Conservation (phyloP, 176 grass and related monocot species). For the Canna indica region DNA sequence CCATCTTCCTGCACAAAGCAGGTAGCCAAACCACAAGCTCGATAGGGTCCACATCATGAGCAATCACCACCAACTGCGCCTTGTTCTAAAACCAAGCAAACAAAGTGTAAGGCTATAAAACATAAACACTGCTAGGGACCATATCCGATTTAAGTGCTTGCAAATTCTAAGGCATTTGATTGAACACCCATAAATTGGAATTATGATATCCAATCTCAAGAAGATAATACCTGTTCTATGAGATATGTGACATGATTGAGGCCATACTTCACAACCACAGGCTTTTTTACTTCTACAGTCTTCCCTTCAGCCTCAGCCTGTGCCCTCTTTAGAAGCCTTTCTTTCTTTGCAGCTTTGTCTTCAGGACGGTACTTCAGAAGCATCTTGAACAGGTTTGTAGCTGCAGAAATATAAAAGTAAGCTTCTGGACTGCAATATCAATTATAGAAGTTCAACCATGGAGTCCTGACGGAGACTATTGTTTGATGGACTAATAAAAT, state of each 20-base stretch:
- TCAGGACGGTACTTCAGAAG: not conserved
- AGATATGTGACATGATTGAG: not conserved
- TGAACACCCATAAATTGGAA: not conserved
- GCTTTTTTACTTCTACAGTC: not conserved
- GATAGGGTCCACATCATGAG: not conserved
- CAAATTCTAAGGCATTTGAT: not conserved
- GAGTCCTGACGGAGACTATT: not conserved
- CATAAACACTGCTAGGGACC: no score
- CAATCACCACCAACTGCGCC: not conserved
- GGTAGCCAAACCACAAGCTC: not conserved
- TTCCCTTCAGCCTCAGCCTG: not conserved
- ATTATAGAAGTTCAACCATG: not conserved
- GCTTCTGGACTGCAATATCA: not conserved
- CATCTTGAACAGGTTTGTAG: not conserved
- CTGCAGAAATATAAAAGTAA: not conserved
- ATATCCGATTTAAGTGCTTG: no score
- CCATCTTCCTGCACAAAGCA: not conserved
- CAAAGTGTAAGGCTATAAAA: not conserved
- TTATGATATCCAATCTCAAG: not conserved
- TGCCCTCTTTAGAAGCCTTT: not conserved
- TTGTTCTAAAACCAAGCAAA: not conserved
- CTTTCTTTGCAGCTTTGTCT: not conserved
- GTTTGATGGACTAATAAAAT: not conserved
- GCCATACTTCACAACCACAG: not conserved
- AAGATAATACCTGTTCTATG: not conserved